Evolutionary conservation across 2,329 filamentous ascomycete species (phyloP).

Genomic region (Polytolypa hystricis): DNA sequence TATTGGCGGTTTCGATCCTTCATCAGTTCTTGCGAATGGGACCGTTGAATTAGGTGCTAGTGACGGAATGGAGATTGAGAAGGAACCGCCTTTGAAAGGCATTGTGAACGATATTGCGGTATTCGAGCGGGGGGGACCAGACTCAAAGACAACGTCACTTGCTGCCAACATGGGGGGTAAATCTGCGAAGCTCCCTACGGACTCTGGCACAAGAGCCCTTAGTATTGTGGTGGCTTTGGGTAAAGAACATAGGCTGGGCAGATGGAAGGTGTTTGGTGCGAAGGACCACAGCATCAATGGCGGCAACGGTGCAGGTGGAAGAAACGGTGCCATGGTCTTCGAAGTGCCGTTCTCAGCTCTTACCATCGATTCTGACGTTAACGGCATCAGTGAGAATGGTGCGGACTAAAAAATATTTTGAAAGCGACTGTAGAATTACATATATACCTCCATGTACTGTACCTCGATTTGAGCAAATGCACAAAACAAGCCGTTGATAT

Average conservation of each 20-base stretch:
- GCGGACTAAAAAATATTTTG: neutral
- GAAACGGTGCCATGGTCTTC: slow-evolving; percentile 80
- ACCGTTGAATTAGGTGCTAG: slow-evolving; percentile 16
- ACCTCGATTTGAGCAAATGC: too few relatives aligned
- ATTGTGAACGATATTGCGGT: slow-evolving; percentile 81
- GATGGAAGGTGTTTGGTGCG: slow-evolving; percentile 53
- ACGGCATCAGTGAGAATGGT: neutral
- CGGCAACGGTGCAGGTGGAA: slow-evolving; percentile 37
- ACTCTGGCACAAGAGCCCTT: slow-evolving; percentile 46
- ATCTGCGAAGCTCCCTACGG: slow-evolving; percentile 19
- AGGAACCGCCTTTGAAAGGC: slow-evolving; percentile 47
- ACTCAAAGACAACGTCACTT: slow-evolving; percentile 14
- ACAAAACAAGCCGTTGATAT: too few relatives aligned
- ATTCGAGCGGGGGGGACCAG: slow-evolving; percentile 58
- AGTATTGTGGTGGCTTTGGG: slow-evolving; percentile 79
- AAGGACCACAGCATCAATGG: slow-evolving; percentile 25
- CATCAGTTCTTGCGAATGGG: slow-evolving; percentile 14
- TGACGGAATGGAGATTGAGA: slow-evolving; percentile 13
- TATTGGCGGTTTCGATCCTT: slow-evolving; percentile 37
- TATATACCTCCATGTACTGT: too few relatives aligned
- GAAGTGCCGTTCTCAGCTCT: slow-evolving; percentile 50
- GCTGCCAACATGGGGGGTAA: slow-evolving; percentile 16
- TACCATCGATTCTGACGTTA: neutral
- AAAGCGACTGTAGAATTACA: slow-evolving; percentile 5
- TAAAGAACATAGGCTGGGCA: slow-evolving; percentile 73